These are phyloP conservation scores for Artomyces pyxidatus DNA, from an alignment of 768 basidiomycete species.

Conservation along the genomic window DNA sequence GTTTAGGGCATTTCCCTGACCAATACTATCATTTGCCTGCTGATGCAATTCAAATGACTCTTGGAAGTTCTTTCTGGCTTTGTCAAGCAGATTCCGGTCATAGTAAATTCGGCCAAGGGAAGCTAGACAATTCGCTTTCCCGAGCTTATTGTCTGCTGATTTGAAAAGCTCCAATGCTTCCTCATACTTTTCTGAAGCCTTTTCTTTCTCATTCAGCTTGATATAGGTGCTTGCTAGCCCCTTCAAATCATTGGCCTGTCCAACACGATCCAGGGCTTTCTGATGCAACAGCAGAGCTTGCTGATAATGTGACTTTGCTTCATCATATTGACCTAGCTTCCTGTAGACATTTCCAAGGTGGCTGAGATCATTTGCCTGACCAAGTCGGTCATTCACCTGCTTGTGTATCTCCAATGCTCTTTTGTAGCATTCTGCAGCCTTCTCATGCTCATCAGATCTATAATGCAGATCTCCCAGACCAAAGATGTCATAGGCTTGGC, in stretches of 20 bases:
- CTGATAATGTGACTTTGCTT: background rate
- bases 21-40: conserved; percentile 7
- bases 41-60: background rate
- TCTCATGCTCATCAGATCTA: conserved; percentile 1
- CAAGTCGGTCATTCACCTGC: background rate
- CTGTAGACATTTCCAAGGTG: conserved; percentile 9
- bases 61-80: conserved; percentile 4
- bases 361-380: conserved; percentile 11
- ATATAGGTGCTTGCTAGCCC: conserved; percentile 7
- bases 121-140: background rate
- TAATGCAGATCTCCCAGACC: conserved; percentile 9
- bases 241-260: conserved; percentile 10
- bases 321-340: conserved; percentile 4
- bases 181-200: background rate
- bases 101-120: background rate
- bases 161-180: background rate
- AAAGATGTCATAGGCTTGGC: conserved; percentile 10
- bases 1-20: conserved; percentile 8
- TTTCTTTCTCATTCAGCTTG: background rate
- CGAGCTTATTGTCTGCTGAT: background rate
- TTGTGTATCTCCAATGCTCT: conserved; percentile 3
- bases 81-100: background rate
- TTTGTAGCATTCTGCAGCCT: conserved; percentile 3
- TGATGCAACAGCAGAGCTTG: background rate
- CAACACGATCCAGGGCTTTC: background rate